Percentiles rank a stretch among this genome's conserved stretches.
phyloP scores from a whole-genome alignment of 23 red algal genomes.

The Gracilaria vermiculophylla region DNA sequence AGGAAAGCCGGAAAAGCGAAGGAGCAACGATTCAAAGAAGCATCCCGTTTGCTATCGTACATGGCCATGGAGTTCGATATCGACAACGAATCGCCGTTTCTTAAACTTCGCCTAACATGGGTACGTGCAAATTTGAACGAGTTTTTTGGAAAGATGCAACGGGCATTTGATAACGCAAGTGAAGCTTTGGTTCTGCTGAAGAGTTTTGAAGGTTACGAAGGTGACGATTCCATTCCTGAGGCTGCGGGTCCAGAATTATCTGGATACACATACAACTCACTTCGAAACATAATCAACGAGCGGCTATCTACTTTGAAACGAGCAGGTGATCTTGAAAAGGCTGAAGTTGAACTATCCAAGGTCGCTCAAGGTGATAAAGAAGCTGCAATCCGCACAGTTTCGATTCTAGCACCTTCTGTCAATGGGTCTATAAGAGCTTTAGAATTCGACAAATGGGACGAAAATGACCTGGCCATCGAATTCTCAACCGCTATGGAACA shows the following conservation, averaged over 20 bases:
- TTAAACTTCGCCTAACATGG: constrained; percentile 38
- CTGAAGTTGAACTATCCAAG: constrained; percentile 56
- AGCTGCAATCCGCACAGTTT: constrained; percentile 51
- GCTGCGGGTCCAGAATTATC: constrained; percentile 47
- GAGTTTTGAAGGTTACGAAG: not conserved
- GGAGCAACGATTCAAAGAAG: constrained; percentile 48
- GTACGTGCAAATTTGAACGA: constrained; percentile 36
- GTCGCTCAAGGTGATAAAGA: constrained; percentile 47
- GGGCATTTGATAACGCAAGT: constrained; percentile 23
- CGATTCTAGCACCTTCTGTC: constrained; percentile 54
- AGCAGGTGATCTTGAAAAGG: constrained; percentile 64
- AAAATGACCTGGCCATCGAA: constrained; percentile 30
- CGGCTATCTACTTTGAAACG: constrained; percentile 4
- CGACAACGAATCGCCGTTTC: constrained; percentile 17
- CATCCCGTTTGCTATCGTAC: constrained; percentile 38
- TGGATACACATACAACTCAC: constrained; percentile 17
- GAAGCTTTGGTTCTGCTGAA: constrained; percentile 17
- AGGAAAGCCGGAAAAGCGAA: constrained; percentile 70
- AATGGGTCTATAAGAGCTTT: constrained; percentile 27
- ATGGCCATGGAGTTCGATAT: not conserved
- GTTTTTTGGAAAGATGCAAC: constrained; percentile 49
- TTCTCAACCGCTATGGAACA: constrained; percentile 33
- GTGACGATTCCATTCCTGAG: constrained; percentile 7
- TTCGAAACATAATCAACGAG: constrained; percentile 16
- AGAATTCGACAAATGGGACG: constrained; percentile 20